Evolutionary conservation across 768 basidiomycete genomes (phyloP), one percentile per base, ranked within the genome.

Genomic region (Tubosaeta sp.): DNA sequence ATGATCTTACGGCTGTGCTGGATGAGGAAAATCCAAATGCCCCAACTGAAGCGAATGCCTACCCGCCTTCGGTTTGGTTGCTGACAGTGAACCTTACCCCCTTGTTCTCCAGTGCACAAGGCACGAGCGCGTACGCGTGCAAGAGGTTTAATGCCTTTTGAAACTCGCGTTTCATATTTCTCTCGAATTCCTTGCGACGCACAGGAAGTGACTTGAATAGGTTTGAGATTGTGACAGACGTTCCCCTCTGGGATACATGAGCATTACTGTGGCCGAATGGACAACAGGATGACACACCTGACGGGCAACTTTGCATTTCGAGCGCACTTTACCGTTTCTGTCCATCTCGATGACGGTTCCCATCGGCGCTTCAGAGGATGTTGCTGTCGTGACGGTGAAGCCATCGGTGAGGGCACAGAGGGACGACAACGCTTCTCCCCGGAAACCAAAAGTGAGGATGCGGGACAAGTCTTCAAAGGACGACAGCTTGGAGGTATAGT

Each of bases 351-450:
- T 73, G 19, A 80, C 70, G 5, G 84, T 82, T 2, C 93, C 96
- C 73, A 88, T 82, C 0, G 94, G 93, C 1, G 86, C 79, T 3
- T 82, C 83, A 16, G 44, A 32, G 50, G 44, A 22, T 0, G 50
- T 45, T 51, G 50, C 44, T 51, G 50, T 51, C 8, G 44, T 45
- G 36, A 45, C 38, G 4, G 44, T 51, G n/a, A 51, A 32, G 7
- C 50, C 50, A 48, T 88, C 84, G 44, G 83, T 80, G 1, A 96
- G 70, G 1, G 90, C 90, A 62, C 94, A 99, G 0, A 99, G 76
- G 3, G 95, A 94, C 7, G 93, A 92, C 0, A 99, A 74, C 0
- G 96, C 96, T 70, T 99, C 96, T 14, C 96, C 96, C 32, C 96
- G 81, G 64, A 98, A 98, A 0, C 95, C 95, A 65, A 96, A 95